These are phyloP conservation scores for Ophiostoma himal-ulmi DNA, from an alignment of 2,329 filamentous ascomycete species.

Conservation along the genomic window DNA sequence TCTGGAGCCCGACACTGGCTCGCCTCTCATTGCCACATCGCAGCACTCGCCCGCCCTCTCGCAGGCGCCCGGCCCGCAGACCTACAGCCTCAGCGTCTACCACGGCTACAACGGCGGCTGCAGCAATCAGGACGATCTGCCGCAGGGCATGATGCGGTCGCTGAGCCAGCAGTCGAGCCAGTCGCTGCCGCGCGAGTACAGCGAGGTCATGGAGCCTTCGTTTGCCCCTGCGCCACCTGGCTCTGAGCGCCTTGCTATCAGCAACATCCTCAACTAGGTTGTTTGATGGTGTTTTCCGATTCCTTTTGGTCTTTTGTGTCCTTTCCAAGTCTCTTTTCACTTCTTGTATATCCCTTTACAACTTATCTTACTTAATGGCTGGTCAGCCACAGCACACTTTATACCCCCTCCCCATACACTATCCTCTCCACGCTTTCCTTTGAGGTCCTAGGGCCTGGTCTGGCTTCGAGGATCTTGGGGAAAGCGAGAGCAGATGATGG, in stretches of 20 bases:
- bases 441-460: not conserved
- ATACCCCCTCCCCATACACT: not conserved
- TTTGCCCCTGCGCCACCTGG: not conserved
- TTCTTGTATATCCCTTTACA: not conserved
- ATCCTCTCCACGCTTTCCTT: not conserved
- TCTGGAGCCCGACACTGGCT: constrained; percentile 63
- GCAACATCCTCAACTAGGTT: not conserved
- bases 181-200: not conserved
- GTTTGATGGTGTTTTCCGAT: not conserved
- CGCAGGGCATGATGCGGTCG: not conserved
- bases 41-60: not conserved
- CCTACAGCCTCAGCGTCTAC: not conserved
- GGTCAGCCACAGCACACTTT: not conserved
- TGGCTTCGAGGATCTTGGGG: not conserved
- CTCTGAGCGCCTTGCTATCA: not conserved
- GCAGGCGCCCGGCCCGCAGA: not conserved
- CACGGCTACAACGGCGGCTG: not conserved
- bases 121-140: not conserved
- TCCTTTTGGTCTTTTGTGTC: not conserved
- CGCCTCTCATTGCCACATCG: constrained; percentile 29
- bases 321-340: not conserved
- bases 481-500: constrained; percentile 3
- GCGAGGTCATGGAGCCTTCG: not conserved
- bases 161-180: constrained; percentile 7
- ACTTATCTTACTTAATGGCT: not conserved